Conservation (phyloP, 257 asterid species). For the Eustoma russellianum region DNA sequence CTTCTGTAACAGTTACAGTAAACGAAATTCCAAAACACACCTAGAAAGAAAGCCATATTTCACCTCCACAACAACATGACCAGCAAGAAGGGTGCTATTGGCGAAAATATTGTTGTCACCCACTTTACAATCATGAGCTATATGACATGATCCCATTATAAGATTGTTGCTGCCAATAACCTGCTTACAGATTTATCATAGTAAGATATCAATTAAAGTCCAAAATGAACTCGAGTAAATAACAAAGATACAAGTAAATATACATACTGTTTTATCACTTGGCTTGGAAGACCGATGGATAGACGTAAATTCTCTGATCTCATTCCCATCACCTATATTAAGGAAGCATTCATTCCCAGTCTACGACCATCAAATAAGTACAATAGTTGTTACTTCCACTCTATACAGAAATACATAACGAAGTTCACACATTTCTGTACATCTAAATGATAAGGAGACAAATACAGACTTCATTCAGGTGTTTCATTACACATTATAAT, state of each 20-base stretch:
- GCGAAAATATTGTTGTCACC: slow-evolving; percentile 76
- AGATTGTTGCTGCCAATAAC: slow-evolving; percentile 80
- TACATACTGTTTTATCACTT: slow-evolving; percentile 62
- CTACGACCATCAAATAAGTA: slow-evolving; percentile 36
- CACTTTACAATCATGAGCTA: slow-evolving; percentile 95
- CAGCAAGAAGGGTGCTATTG: slow-evolving; percentile 84
- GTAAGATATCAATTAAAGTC: neutral
- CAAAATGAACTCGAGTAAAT: slow-evolving; percentile 4
- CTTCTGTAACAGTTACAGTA: slow-evolving; percentile 4
- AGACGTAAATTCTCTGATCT: slow-evolving; percentile 74
- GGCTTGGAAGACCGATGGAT: slow-evolving; percentile 87
- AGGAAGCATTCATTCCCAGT: slow-evolving; percentile 83
- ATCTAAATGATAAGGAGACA: too few relatives aligned
- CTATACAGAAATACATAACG: neutral
- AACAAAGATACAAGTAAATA: slow-evolving; percentile 1
- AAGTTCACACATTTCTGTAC: too few relatives aligned
- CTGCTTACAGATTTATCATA: slow-evolving; percentile 30
- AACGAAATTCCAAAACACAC: slow-evolving; percentile 4
- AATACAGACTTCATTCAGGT: too few relatives aligned
- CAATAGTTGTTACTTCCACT: neutral
- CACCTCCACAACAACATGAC: slow-evolving; percentile 92
- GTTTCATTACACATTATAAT: too few relatives aligned
- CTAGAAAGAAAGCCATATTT: slow-evolving; percentile 7
- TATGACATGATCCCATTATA: slow-evolving; percentile 94
- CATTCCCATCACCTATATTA: slow-evolving; percentile 87